phyloP scores from a whole-genome alignment of 2,329 filamentous ascomycete species.

The Talaromyces albobiverticillius region DNA sequence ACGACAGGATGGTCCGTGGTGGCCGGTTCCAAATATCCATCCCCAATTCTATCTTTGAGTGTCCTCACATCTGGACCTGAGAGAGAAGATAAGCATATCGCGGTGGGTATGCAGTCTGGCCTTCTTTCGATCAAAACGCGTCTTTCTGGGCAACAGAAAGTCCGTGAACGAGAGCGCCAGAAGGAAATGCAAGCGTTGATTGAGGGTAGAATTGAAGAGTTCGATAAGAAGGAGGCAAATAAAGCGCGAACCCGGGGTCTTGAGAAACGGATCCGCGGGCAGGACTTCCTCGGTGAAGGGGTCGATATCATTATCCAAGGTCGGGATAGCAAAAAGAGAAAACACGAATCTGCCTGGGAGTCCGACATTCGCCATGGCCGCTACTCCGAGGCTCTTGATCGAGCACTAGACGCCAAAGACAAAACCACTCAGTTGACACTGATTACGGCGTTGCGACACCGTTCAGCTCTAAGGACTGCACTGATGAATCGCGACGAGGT shows the following conservation, averaged over 20 bases:
- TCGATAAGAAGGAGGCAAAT: conserved; percentile 69
- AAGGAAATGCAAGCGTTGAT: conserved; percentile 82
- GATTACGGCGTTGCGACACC: conserved; percentile 80
- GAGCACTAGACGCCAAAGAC: conserved; percentile 63
- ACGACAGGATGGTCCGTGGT: conserved; percentile 94
- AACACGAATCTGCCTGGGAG: conserved; percentile 75
- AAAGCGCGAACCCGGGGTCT: conserved; percentile 62
- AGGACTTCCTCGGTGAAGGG: conserved; percentile 79
- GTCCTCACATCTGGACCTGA: conserved; percentile 68
- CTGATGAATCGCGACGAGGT: conserved; percentile 78
- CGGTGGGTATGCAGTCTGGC: conserved; percentile 91
- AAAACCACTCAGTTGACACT: conserved; percentile 69
- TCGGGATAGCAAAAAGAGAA: conserved; percentile 57
- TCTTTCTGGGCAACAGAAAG: conserved; percentile 78
- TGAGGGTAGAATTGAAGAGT: conserved; percentile 72
- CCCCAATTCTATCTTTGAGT: conserved; percentile 79
- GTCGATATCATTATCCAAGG: conserved; percentile 85
- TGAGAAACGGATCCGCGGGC: conserved; percentile 63
- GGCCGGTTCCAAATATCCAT: conserved; percentile 88
- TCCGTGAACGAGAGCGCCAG: conserved; percentile 70
- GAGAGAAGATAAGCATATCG: conserved; percentile 84
- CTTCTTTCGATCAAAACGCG: conserved; percentile 87
- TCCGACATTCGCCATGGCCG: conserved; percentile 72
- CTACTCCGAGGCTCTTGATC: conserved; percentile 75
- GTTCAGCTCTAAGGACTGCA: conserved; percentile 77